A percentile compares a stretch with the other conserved stretches of the same genome.
Evolutionary conservation across 73 alveolate genomes (phyloP).

Genomic region (Paramecium tetraurelia): DNA sequence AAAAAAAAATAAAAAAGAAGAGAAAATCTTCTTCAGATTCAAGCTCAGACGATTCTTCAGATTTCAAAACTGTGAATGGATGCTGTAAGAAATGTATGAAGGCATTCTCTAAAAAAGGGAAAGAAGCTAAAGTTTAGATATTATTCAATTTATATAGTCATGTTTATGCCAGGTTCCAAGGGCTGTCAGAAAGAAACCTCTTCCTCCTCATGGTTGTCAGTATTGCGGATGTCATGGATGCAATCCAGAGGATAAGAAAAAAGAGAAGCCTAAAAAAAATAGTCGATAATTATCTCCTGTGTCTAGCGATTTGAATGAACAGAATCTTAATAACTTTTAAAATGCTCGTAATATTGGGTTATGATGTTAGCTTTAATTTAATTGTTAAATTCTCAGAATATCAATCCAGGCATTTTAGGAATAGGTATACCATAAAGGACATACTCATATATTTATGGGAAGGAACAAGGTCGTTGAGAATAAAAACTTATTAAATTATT

Average conservation of each 20-base stretch:
- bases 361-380: neutral
- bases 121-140: constrained; percentile 53
- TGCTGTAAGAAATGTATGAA: constrained; percentile 91
- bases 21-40: constrained; percentile 38
- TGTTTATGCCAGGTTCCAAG: constrained; percentile 90
- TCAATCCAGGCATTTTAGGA: constrained; percentile 28
- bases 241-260: constrained; percentile 86
- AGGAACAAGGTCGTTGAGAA: constrained; percentile 21
- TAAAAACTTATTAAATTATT: neutral
- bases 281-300: constrained; percentile 23
- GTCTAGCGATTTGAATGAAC: constrained; percentile 25
- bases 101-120: constrained; percentile 87
- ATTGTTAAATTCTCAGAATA: neutral
- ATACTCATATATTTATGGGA: constrained; percentile 43
- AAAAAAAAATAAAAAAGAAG: neutral
- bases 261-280: constrained; percentile 57
- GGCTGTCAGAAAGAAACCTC: constrained; percentile 74
- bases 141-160: constrained; percentile 36
- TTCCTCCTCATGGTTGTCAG: constrained; percentile 84
- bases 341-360: constrained; percentile 9
- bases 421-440: constrained; percentile 52
- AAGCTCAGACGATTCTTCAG: neutral
- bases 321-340: constrained; percentile 29
- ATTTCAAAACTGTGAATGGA: constrained; percentile 82
- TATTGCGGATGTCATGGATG: constrained; percentile 91